These are phyloP conservation scores for Chenopodium album DNA, from an alignment of 148 eudicot genomes.

Conservation along the genomic window DNA sequence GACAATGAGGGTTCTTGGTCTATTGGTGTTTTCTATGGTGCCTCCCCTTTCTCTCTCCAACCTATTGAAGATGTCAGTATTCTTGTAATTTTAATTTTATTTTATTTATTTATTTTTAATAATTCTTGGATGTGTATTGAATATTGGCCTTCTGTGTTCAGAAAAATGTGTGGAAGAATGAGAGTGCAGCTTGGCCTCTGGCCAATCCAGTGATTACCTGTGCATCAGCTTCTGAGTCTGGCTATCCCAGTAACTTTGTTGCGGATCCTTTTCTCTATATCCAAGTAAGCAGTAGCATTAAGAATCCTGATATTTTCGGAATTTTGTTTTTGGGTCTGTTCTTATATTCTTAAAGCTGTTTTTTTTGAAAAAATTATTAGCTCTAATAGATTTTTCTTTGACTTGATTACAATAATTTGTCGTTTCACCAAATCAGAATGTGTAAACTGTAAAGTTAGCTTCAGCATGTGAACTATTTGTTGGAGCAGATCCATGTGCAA, in stretches of 20 bases:
- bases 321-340: neutral
- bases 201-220: constrained; percentile 90
- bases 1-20: constrained; percentile 96
- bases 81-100: neutral
- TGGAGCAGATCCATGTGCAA: neutral
- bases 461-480: too few relatives aligned
- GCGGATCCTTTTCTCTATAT: constrained; percentile 91
- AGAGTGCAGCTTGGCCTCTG: constrained; percentile 82
- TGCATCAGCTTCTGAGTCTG: constrained; percentile 71
- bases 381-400: neutral
- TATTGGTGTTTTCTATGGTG: constrained; percentile 79
- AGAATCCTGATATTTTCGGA: neutral
- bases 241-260: constrained; percentile 87
- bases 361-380: neutral
- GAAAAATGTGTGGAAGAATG: constrained; percentile 56
- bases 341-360: neutral
- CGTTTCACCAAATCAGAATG: too few relatives aligned
- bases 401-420: neutral
- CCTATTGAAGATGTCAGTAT: constrained; percentile 72
- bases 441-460: too few relatives aligned
- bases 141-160: constrained; percentile 31
- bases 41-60: constrained; percentile 68
- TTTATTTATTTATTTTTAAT: neutral
- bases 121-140: neutral
- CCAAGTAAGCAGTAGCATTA: constrained; percentile 43